phyloP scores from a whole-genome alignment of 1,284 basidiomycete species.

The Malassezia equina region DNA sequence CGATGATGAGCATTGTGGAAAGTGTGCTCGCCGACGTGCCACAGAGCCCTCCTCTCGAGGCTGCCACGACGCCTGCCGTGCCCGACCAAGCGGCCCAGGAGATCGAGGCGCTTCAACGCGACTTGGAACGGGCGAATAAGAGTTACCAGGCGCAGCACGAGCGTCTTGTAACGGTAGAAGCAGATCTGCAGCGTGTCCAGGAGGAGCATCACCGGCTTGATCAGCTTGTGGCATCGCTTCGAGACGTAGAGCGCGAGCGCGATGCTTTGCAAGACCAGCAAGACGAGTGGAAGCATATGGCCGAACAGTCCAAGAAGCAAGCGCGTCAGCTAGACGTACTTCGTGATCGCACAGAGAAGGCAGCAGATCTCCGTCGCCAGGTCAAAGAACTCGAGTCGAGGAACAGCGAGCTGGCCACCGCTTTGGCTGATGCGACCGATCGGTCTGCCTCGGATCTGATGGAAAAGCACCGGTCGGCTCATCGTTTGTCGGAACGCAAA shows the following conservation, averaged over 20 bases:
- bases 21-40: constrained; percentile 19
- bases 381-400: not conserved
- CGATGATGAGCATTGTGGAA: constrained; percentile 61
- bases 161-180: constrained; percentile 1
- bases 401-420: not conserved
- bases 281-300: constrained; percentile 5
- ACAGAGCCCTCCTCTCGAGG: not conserved
- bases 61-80: not conserved
- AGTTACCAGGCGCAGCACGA: constrained; percentile 7
- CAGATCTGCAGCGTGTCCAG: constrained; percentile 3
- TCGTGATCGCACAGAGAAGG: not conserved
- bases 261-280: constrained; percentile 5
- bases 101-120: not conserved
- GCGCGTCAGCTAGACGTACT: constrained; percentile 3
- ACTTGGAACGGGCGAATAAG: not conserved
- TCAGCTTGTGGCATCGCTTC: not conserved
- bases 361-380: constrained; percentile 1
- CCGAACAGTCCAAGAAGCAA: constrained; percentile 4
- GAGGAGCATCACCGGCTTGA: constrained; percentile 3
- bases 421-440: not conserved
- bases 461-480: not conserved
- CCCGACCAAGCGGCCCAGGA: not conserved
- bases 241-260: constrained; percentile 5
- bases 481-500: not conserved
- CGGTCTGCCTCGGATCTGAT: not conserved